Evolutionary conservation across 495 filamentous ascomycete species (phyloP).

Genomic region (Xylaria scruposa): DNA sequence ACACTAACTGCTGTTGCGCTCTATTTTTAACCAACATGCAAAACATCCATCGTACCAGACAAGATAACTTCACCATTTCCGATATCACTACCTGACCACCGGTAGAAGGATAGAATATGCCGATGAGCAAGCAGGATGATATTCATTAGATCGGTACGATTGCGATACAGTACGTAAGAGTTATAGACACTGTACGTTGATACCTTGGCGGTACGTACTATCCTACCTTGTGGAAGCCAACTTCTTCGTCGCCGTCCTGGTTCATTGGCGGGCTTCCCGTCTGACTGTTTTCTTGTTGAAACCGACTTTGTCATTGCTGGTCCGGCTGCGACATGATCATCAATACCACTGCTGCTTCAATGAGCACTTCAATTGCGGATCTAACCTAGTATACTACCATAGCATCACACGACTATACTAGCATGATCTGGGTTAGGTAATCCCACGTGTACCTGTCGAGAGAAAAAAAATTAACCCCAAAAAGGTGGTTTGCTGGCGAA

Average conservation of each 20-base stretch:
- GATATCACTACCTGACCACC: too few relatives aligned
- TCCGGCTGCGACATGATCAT: slow-evolving; percentile 13
- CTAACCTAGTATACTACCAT: neutral
- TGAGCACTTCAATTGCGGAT: neutral
- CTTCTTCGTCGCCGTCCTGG: neutral
- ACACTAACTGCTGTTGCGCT: slow-evolving; percentile 16
- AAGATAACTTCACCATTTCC: neutral
- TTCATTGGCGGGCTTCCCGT: slow-evolving; percentile 24
- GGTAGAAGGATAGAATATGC: too few relatives aligned
- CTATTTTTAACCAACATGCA: slow-evolving; percentile 25
- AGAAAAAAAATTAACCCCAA: neutral
- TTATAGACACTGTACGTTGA: neutral
- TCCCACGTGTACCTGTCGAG: neutral
- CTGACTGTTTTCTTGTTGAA: slow-evolving; percentile 15
- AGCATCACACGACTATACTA: slow-evolving; percentile 3
- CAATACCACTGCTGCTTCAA: neutral
- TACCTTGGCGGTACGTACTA: neutral
- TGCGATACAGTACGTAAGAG: neutral
- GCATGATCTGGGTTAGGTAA: neutral
- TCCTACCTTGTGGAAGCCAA: slow-evolving; percentile 1
- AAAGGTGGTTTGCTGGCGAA: neutral
- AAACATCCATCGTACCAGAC: neutral
- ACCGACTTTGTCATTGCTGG: too few relatives aligned
- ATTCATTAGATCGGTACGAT: neutral
- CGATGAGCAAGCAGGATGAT: neutral